Base-by-base conservation (phyloP, 2,329 filamentous ascomycete species). In the Coniosporium uncinatum region DNA sequence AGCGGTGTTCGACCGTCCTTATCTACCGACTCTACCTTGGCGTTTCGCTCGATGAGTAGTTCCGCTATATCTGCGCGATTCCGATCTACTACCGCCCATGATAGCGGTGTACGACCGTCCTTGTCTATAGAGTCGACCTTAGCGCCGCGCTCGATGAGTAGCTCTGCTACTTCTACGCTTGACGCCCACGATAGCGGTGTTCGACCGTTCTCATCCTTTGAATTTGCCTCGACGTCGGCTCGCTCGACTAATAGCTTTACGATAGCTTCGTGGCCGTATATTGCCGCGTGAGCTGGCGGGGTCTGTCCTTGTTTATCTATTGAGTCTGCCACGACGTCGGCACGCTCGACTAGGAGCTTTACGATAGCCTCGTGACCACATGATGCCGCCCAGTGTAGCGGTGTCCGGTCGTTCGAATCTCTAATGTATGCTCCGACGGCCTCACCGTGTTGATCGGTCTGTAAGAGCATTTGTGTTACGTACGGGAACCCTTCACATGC, bases 31-130 rank as follows among this genome's bases (percentile, higher is more conserved):
- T 45, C 24, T 5, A 39, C 24, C 19, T 32, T 14, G 3, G 36
- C 18, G n/a, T 22, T 17, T 16, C 19, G n/a, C 34, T 41, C 17
- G 6, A 41, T 8, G 11, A 41, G 17, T 6, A 21, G 21, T 13
- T 18, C 32, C 14, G 32, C 22, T 13, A 39, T 18, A 17, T 13
- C 17, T 18, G 14, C 22, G 11, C 19, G 5, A 14, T 14, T 22
- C 8, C 16, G 40, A 13, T 37, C 39, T 6, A 20, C 29, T 8
- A 24, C 13, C 41, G 47, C 46, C 21, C 27, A 45, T 4, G 14
- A 42, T 11, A 52, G 38, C 20, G 48, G 47, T 20, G 47, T 49
- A 4, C 17, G 19, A 18, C 42, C 41, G 22, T 38, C 20, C 11
- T 11, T 22, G 18, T 38, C 36, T 13, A 38, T 37, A 16, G 14